Evolutionary conservation across 257 asterid genomes (phyloP).

Genomic region (Leonotis leonurus): DNA sequence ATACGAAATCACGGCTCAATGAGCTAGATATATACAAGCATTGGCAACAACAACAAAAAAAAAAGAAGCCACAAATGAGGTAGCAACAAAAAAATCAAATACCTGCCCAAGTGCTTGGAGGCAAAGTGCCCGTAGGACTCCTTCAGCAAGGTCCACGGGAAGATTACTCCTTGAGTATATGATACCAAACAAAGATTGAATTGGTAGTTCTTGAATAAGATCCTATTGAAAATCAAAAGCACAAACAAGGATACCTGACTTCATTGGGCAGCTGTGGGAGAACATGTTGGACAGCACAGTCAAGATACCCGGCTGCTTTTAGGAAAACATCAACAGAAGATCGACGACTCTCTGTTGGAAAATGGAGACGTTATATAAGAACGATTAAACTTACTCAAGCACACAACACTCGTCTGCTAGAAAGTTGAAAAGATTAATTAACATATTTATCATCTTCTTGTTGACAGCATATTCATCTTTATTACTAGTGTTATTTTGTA

Average conservation of each 20-base stretch:
- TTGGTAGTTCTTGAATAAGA: not conserved
- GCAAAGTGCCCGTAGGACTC: slow-evolving; percentile 87
- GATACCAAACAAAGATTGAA: slow-evolving; percentile 19
- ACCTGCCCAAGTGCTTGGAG: slow-evolving; percentile 98
- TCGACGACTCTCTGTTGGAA: slow-evolving; percentile 67
- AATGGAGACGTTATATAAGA: slow-evolving; percentile 6
- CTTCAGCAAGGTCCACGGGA: slow-evolving; percentile 97
- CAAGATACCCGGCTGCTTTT: slow-evolving; percentile 97
- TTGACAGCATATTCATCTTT: not conserved
- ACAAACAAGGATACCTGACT: slow-evolving; percentile 47
- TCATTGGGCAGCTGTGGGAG: slow-evolving; percentile 80
- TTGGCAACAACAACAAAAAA: no score
- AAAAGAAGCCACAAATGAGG: slow-evolving; percentile 1
- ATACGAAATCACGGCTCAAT: not conserved
- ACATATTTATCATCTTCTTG: not conserved
- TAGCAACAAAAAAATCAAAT: slow-evolving; percentile 17
- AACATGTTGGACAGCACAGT: slow-evolving; percentile 86
- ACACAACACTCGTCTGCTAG: not conserved
- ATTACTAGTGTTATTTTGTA: not conserved
- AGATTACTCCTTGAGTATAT: slow-evolving; percentile 60
- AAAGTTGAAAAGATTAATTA: not conserved
- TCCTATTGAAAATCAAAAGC: slow-evolving; percentile 12
- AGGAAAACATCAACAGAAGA: slow-evolving; percentile 82
- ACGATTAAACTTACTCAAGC: slow-evolving; percentile 12
- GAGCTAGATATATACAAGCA: not conserved